Percentiles rank a stretch among this genome's conserved stretches.
phyloP scores from a whole-genome alignment of 129 eudicot species.

The Pittosporum tobira region DNA sequence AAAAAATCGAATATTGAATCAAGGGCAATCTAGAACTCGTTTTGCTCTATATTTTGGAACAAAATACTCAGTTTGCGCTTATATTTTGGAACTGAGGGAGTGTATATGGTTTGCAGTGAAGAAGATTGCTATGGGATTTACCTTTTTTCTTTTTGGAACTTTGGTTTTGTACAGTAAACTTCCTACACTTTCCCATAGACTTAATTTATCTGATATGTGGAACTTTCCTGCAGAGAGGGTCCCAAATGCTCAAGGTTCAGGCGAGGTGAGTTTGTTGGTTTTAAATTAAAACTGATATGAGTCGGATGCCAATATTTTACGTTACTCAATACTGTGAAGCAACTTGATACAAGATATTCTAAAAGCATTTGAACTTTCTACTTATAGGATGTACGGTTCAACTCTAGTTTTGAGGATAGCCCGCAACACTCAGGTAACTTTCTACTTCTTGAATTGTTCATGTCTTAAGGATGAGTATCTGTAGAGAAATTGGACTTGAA shows the following conservation, averaged over 20 bases:
- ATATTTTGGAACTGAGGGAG: no score
- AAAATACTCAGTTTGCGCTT: no score
- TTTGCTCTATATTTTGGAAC: no score
- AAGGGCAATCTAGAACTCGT: no score
- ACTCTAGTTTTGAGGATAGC: slow-evolving; percentile 55
- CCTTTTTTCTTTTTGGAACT: background rate
- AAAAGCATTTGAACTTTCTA: slow-evolving; percentile 5
- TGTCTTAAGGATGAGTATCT: no score
- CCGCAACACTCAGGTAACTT: slow-evolving; percentile 53
- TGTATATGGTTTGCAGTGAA: no score
- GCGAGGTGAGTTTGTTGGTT: slow-evolving; percentile 45
- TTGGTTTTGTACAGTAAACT: background rate
- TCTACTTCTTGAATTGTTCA: background rate
- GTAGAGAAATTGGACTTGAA: no score
- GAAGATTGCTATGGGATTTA: no score
- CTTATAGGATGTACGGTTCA: slow-evolving; percentile 50
- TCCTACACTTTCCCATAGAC: background rate
- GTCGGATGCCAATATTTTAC: background rate
- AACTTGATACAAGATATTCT: background rate
- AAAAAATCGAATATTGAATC: no score
- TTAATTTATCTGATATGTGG: slow-evolving; percentile 6
- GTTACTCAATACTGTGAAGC: background rate
- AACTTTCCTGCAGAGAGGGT: slow-evolving; percentile 48
- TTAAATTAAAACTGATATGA: background rate
- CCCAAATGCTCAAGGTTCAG: slow-evolving; percentile 28